Conservation (phyloP, 2,329 filamentous ascomycete species). For the Myrmaecium sp. region DNA sequence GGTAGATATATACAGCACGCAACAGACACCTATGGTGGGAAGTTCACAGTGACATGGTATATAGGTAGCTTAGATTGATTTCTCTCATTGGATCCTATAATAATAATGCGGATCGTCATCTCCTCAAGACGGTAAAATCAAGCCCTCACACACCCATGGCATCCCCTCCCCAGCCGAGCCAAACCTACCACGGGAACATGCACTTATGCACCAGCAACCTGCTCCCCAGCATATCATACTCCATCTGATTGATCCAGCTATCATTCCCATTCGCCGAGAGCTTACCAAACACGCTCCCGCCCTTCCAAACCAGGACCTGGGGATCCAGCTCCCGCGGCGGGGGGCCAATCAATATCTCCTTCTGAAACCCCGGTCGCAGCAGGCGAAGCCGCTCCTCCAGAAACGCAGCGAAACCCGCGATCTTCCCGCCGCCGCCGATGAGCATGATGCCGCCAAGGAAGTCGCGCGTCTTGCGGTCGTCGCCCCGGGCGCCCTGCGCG, state of each 20-base stretch:
- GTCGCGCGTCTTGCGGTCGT: conserved; percentile 86
- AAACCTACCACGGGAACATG: conserved; percentile 25
- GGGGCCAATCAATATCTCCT: conserved; percentile 50
- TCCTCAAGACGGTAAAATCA: too few relatives aligned
- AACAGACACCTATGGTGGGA: too few relatives aligned
- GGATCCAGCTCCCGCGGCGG: conserved; percentile 89
- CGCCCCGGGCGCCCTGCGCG: conserved; percentile 66
- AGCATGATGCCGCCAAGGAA: conserved; percentile 36
- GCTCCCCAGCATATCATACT: conserved; percentile 74
- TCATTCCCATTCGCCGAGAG: conserved; percentile 66
- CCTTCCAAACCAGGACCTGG: conserved; percentile 96
- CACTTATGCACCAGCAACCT: conserved; percentile 47
- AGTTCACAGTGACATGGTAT: too few relatives aligned
- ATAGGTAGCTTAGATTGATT: too few relatives aligned
- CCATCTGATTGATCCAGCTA: conserved; percentile 75
- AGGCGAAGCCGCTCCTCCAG: conserved; percentile 68
- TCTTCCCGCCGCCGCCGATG: conserved; percentile 21
- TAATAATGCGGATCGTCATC: too few relatives aligned
- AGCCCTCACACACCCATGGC: background rate
- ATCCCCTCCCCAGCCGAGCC: background rate
- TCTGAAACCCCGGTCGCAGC: conserved; percentile 40
- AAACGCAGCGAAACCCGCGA: conserved; percentile 57
- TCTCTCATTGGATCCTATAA: too few relatives aligned
- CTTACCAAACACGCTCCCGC: conserved; percentile 89
- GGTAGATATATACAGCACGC: too few relatives aligned